A percentile compares a stretch with the other conserved stretches of the same genome.
Evolutionary conservation across 2,329 filamentous ascomycete species (phyloP).

Genomic region (Geosmithia putterillii): DNA sequence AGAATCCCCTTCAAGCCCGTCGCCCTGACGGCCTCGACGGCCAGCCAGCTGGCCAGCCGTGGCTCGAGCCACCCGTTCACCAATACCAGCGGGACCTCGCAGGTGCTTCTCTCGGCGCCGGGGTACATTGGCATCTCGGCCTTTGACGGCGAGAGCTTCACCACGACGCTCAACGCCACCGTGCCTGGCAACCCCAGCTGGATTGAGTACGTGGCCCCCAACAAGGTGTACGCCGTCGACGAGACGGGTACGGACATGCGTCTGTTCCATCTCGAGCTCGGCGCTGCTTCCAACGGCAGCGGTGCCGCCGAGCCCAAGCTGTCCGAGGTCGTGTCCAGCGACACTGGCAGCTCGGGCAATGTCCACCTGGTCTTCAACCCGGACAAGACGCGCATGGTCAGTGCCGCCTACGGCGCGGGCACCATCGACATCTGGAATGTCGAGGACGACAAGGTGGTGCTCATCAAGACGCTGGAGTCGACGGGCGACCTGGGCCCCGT

Average conservation of each 20-base stretch:
- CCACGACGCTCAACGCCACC: constrained; percentile 16
- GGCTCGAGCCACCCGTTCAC: neutral
- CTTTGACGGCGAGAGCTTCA: constrained; percentile 27
- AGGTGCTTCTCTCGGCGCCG: neutral
- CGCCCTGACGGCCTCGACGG: neutral
- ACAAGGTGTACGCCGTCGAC: constrained; percentile 31
- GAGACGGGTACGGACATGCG: constrained; percentile 29
- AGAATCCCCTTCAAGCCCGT: constrained; percentile 1
- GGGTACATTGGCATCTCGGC: constrained; percentile 26
- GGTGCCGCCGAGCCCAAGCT: constrained; percentile 9
- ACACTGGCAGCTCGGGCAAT: constrained; percentile 25
- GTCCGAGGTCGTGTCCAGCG: constrained; percentile 11
- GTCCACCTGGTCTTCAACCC: constrained; percentile 34
- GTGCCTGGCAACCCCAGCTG: constrained; percentile 30
- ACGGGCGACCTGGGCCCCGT: constrained; percentile 18
- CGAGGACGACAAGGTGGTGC: constrained; percentile 14
- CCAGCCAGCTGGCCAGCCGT: neutral
- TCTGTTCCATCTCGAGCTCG: constrained; percentile 16
- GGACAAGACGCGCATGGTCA: constrained; percentile 30
- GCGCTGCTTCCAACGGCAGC: neutral
- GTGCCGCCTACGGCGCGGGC: constrained; percentile 26
- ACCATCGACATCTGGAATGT: constrained; percentile 34
- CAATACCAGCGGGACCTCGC: neutral
- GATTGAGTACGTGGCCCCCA: constrained; percentile 27
- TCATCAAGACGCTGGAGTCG: constrained; percentile 24